These are phyloP conservation scores for Pseudocercospora musae DNA, from an alignment of 2,329 filamentous ascomycete species.

Conservation along the genomic window DNA sequence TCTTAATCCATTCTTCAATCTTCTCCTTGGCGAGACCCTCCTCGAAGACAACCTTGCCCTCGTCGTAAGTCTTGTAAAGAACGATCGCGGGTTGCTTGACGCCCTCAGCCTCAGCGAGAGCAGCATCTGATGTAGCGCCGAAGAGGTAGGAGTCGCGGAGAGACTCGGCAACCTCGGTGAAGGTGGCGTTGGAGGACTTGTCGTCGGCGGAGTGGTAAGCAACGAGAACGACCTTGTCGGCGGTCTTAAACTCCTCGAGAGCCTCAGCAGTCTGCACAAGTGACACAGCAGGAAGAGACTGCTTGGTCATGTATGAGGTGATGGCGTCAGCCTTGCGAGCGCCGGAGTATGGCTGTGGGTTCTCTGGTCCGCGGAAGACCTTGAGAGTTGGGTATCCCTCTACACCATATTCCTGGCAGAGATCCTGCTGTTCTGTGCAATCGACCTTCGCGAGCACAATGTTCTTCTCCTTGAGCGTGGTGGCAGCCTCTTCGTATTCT, in stretches of 20 bases:
- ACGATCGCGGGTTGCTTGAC: conserved; percentile 83
- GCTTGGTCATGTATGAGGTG: conserved; percentile 94
- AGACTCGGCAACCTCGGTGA: conserved; percentile 67
- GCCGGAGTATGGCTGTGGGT: conserved; percentile 77
- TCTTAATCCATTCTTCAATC: conserved; percentile 80
- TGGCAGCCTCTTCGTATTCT: conserved; percentile 85
- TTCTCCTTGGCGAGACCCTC: conserved; percentile 78
- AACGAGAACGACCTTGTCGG: conserved; percentile 93
- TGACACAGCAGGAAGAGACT: conserved; percentile 90
- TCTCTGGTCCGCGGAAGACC: conserved; percentile 90
- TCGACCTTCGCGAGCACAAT: conserved; percentile 84
- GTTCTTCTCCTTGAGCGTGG: conserved; percentile 80
- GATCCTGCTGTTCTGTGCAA: conserved; percentile 89
- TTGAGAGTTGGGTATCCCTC: conserved; percentile 99
- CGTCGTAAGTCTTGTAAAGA: conserved; percentile 96
- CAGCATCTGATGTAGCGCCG: conserved; percentile 78
- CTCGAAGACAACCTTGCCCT: conserved; percentile 82
- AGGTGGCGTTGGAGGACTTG: conserved; percentile 84
- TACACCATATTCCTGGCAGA: conserved; percentile 85
- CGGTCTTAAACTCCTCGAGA: conserved; percentile 92
- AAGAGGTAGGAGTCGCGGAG: conserved; percentile 92
- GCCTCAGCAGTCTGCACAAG: conserved; percentile 69
- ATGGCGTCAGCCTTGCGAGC: conserved; percentile 80
- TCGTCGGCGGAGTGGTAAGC: conserved; percentile 78
- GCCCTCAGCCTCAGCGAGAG: conserved; percentile 82